Conservation (phyloP, 2,329 filamentous ascomycete species). For the Fusarium neocosmosporiellum region DNA sequence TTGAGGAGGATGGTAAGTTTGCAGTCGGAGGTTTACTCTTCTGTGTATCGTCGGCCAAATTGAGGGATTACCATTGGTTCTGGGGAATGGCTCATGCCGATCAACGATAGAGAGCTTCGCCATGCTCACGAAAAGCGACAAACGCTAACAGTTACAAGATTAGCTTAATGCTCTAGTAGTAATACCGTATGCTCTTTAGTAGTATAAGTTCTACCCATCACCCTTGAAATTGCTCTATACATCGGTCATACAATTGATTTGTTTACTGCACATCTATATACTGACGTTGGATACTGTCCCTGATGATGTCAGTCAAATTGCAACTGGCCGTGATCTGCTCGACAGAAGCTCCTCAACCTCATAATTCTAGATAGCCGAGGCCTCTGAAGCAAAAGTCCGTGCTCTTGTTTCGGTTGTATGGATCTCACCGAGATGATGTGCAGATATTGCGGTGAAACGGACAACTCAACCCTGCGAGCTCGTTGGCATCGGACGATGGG, state of each 20-base stretch:
- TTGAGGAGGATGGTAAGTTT: too few relatives aligned
- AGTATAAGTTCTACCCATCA: neutral
- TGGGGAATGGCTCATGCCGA: too few relatives aligned
- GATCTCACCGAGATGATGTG: neutral
- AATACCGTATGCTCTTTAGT: neutral
- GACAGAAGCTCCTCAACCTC: neutral
- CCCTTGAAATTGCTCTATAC: neutral
- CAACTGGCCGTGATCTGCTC: neutral
- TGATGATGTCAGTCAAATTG: neutral
- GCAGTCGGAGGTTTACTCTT: too few relatives aligned
- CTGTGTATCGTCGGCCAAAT: too few relatives aligned
- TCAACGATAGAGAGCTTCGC: too few relatives aligned
- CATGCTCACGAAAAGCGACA: too few relatives aligned
- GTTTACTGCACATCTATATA: neutral
- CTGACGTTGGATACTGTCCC: neutral
- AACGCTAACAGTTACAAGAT: too few relatives aligned
- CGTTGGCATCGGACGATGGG: conserved; percentile 14
- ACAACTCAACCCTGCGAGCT: neutral
- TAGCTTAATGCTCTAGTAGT: neutral
- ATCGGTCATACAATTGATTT: neutral
- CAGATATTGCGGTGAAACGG: neutral
- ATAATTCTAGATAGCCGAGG: neutral
- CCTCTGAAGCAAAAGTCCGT: neutral
- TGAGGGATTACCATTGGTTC: too few relatives aligned
- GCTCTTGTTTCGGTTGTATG: neutral